Percentiles rank a stretch among this genome's conserved stretches.
phyloP scores from a whole-genome alignment of 495 filamentous ascomycete genomes.

The Penicillium angulare region DNA sequence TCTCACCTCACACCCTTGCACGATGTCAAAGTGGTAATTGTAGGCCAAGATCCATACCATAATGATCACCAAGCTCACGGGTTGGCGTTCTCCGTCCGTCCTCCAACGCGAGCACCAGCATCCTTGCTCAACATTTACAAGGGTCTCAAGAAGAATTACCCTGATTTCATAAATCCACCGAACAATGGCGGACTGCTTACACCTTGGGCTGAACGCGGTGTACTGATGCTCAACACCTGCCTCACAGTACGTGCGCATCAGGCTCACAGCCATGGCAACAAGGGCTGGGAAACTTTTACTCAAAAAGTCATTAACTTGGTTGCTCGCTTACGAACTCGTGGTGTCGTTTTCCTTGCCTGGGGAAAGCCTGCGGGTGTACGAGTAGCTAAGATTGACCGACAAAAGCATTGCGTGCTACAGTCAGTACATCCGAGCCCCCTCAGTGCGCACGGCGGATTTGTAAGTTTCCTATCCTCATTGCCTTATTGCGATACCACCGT shows the following conservation, averaged over 20 bases:
- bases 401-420: conserved; percentile 75
- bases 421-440: conserved; percentile 89
- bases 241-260: conserved; percentile 87
- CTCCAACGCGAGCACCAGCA: conserved; percentile 83
- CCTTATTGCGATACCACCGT: no score
- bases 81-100: conserved; percentile 88
- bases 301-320: conserved; percentile 87
- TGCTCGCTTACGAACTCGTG: conserved; percentile 64
- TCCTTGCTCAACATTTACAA: conserved; percentile 91
- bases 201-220: conserved; percentile 90
- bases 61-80: conserved; percentile 94
- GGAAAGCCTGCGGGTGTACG: conserved; percentile 76
- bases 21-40: conserved; percentile 82
- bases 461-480: conserved; percentile 23
- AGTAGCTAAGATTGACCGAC: conserved; percentile 63
- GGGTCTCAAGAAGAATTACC: conserved; percentile 82
- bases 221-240: conserved; percentile 89
- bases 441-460: conserved; percentile 75
- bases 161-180: conserved; percentile 69
- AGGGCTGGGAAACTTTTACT: conserved; percentile 91
- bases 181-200: conserved; percentile 77
- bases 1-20: conserved; percentile 86
- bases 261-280: conserved; percentile 75
- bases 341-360: conserved; percentile 96
- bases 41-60: conserved; percentile 98